phyloP scores from a whole-genome alignment of 163 green algal species.

The Prototheca wickerhamii region DNA sequence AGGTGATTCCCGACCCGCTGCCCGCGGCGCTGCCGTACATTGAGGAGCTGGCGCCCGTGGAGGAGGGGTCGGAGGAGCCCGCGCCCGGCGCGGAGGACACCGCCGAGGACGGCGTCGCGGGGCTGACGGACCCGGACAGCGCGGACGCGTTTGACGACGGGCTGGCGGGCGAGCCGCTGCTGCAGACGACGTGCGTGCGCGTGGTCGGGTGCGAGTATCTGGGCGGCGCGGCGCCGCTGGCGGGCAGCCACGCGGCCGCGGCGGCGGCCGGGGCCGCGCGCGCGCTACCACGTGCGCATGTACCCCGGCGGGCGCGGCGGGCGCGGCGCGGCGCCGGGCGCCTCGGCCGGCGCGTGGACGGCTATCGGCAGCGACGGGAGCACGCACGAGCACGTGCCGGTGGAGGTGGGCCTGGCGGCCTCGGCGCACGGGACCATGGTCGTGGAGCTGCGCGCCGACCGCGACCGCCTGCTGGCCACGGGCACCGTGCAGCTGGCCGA shows the following conservation, averaged over 20 bases:
- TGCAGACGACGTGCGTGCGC: slow-evolving; percentile 16
- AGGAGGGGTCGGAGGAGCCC: neutral
- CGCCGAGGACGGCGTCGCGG: neutral
- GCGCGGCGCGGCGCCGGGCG: neutral
- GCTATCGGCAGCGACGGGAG: slow-evolving; percentile 20
- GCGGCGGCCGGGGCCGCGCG: neutral
- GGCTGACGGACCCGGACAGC: no score
- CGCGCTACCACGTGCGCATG: slow-evolving; percentile 2
- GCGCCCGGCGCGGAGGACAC: neutral
- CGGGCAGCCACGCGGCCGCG: neutral
- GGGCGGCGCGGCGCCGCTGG: neutral
- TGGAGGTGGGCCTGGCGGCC: slow-evolving; percentile 2
- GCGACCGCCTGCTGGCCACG: slow-evolving; percentile 16
- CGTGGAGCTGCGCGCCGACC: slow-evolving; percentile 28
- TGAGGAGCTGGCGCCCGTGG: neutral
- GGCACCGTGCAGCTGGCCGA: slow-evolving; percentile 32
- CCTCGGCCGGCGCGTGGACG: slow-evolving; percentile 12
- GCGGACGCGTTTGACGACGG: neutral
- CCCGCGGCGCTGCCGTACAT: neutral
- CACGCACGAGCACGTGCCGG: slow-evolving; percentile 36
- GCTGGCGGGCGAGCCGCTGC: neutral
- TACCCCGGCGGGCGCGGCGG: slow-evolving; percentile 1
- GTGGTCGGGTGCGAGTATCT: slow-evolving; percentile 24
- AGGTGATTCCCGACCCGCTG: neutral
- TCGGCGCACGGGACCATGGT: slow-evolving; percentile 7